Base-by-base conservation (phyloP, 2,329 filamentous ascomycete species). In the Corynespora cassiicola region DNA sequence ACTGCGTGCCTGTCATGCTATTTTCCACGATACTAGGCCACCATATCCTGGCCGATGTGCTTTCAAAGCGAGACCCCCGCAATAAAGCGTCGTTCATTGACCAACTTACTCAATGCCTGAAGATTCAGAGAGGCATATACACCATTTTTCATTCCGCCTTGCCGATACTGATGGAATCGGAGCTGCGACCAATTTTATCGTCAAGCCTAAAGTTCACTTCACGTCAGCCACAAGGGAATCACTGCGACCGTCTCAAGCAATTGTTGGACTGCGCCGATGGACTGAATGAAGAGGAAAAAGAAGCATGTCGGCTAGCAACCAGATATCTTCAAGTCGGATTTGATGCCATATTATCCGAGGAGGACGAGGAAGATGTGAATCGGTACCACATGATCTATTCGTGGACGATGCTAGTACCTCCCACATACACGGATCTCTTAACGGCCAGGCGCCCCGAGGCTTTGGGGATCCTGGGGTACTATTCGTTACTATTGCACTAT, bases 391-490 rank as follows among this genome's bases (percentile, higher is more conserved):
- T 69, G 24, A 47, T 70, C 2, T 61, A 65, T 21, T 45, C 59
- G 8, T 75, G 70, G 70, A 60, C 62, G 1, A 61, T 68, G 12
- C 54, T 70, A 33, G 47, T 71, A 10, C 50, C 58, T 3, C 52
- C 47, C 10, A 56, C 63, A 7, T 74, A 71, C 29, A 63, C 70
- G 4, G 47, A 38, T 6, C 51, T 73, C 33, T 47, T 77, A 6
- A 55, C 62, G 10, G 42, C 54, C 21, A 58, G 63, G 23, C 47
- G 58, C 3, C 68, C 71, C 0, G 74, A 76, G 46, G 74, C 73
- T 1, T 57, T 80, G 16, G 60, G 76, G 8, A 67, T 79, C 6
- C 55, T 80, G 15, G 75, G 74, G 5, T 71, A 79, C 47, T 78
- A 77, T 33, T 75, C 75, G 8, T 67, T 77, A 4, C 49, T 79